Conservation (phyloP, 805 yeast species). For the Jamesozyma gamospora region DNA sequence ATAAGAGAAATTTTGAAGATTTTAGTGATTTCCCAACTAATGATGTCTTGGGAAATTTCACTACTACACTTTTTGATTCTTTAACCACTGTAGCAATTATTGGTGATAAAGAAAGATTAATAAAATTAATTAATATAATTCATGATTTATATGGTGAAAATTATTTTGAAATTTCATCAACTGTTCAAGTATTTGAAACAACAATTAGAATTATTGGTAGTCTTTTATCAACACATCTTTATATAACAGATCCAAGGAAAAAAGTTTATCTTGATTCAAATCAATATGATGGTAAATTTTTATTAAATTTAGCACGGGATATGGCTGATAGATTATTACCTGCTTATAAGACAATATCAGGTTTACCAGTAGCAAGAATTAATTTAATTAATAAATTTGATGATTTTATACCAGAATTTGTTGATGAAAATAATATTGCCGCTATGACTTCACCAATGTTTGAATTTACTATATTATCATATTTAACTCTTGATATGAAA, state of each 20-base stretch:
- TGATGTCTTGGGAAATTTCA: conserved; percentile 78
- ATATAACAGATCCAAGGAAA: conserved; percentile 41
- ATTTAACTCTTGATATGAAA: conserved; percentile 60
- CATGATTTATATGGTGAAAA: conserved; percentile 27
- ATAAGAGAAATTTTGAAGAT: conserved; percentile 51
- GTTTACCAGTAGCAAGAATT: conserved; percentile 72
- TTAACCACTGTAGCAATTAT: conserved; percentile 70
- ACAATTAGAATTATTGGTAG: conserved; percentile 80
- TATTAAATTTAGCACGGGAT: conserved; percentile 63
- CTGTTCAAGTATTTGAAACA: conserved; percentile 82
- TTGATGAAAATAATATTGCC: conserved; percentile 69
- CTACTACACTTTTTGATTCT: conserved; percentile 69
- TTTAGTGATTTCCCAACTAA: conserved; percentile 49
- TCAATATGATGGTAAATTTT: conserved; percentile 52
- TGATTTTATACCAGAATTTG: conserved; percentile 34
- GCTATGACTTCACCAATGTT: conserved; percentile 80
- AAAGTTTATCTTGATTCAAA: conserved; percentile 31
- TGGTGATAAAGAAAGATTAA: conserved; percentile 51
- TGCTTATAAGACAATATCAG: conserved; percentile 55
- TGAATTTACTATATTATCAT: conserved; percentile 68
- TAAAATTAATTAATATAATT: conserved; percentile 35
- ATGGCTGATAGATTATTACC: conserved; percentile 61
- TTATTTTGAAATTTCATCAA: conserved; percentile 53
- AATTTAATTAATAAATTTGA: conserved; percentile 40
- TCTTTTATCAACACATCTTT: conserved; percentile 65